Conservation (phyloP, 176 grass and related monocot species). For the Avena atlantica region DNA sequence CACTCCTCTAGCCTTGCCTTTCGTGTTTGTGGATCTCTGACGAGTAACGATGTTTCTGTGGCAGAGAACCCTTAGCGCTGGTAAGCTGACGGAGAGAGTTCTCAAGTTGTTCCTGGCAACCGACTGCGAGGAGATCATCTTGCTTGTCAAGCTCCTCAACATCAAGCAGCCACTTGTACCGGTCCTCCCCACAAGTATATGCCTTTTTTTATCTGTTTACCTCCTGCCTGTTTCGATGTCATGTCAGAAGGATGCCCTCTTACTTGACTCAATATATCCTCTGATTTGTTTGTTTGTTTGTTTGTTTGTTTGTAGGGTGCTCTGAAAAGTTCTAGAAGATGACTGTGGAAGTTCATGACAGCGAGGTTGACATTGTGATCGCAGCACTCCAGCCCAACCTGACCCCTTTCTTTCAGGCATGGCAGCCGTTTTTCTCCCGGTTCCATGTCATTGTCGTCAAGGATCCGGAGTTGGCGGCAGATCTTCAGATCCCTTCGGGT, state of each 20-base stretch:
- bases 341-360: slow-evolving; percentile 77
- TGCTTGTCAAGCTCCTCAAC: slow-evolving; percentile 67
- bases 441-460: slow-evolving; percentile 90
- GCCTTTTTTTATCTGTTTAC: background rate
- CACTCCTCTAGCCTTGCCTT: background rate
- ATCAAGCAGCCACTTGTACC: slow-evolving; percentile 72
- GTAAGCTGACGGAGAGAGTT: slow-evolving; percentile 88
- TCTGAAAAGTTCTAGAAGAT: slow-evolving; percentile 94
- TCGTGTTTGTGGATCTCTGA: background rate
- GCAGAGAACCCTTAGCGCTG: slow-evolving; percentile 82
- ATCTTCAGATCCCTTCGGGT: slow-evolving; percentile 73
- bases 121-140: slow-evolving; percentile 71
- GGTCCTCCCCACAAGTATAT: slow-evolving; percentile 84
- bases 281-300: slow-evolving; percentile 22
- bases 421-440: slow-evolving; percentile 85
- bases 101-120: slow-evolving; percentile 87
- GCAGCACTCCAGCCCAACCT: slow-evolving; percentile 84
- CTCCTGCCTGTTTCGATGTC: background rate
- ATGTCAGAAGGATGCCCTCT: slow-evolving; percentile 18
- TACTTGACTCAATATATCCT: slow-evolving; percentile 35
- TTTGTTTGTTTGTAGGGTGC: slow-evolving; percentile 69
- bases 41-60: background rate
- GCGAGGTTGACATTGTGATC: slow-evolving; percentile 92
- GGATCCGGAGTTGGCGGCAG: slow-evolving; percentile 71
- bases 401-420: slow-evolving; percentile 79